A percentile compares a stretch with the other conserved stretches of the same genome.
Evolutionary conservation across 176 grass and related monocot genomes (phyloP).

Genomic region (Triticum monococcum): DNA sequence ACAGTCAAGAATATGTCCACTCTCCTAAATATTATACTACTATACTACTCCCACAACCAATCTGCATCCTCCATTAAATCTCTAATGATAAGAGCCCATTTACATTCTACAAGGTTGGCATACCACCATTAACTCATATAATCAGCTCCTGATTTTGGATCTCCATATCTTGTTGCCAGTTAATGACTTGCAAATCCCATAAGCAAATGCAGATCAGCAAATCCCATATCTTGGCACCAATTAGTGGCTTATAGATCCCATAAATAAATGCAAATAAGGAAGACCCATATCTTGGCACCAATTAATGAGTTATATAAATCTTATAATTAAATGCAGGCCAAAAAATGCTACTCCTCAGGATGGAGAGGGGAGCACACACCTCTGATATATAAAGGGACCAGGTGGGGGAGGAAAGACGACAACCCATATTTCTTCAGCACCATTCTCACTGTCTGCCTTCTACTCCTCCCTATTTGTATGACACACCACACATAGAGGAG

Average conservation of each 20-base stretch:
- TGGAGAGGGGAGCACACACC: not conserved
- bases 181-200: not conserved
- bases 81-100: not conserved
- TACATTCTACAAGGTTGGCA: not conserved
- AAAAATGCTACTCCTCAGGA: too few relatives aligned
- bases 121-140: not conserved
- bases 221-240: too few relatives aligned
- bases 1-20: too few relatives aligned
- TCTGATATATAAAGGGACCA: not conserved
- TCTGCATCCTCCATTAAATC: not conserved
- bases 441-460: too few relatives aligned
- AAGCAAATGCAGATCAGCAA: not conserved
- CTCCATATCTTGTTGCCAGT: not conserved
- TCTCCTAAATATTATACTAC: not conserved
- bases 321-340: too few relatives aligned
- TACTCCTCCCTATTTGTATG: not conserved
- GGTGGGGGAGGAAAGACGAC: not conserved
- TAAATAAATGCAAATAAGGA: not conserved
- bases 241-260: not conserved
- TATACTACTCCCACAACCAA: not conserved
- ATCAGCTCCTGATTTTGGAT: not conserved
- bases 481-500: not conserved
- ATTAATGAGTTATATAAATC: too few relatives aligned
- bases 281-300: too few relatives aligned
- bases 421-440: too few relatives aligned